phyloP scores from a whole-genome alignment of 371 early-diverging fungal genomes.

The Cokeromyces recurvatus region DNA sequence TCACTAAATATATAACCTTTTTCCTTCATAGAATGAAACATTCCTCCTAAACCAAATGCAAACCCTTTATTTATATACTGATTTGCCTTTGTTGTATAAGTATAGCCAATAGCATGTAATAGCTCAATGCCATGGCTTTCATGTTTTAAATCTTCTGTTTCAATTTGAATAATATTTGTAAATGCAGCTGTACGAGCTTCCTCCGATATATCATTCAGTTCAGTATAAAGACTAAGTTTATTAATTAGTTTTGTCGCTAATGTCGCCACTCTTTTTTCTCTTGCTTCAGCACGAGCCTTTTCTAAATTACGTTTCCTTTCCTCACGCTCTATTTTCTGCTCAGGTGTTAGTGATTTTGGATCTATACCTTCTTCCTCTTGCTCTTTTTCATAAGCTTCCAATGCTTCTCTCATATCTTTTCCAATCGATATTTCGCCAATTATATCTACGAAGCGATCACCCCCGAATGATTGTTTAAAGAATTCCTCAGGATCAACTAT shows the following conservation, averaged over 20 bases:
- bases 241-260: slow-evolving; percentile 62
- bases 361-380: slow-evolving; percentile 4
- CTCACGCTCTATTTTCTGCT: slow-evolving; percentile 60
- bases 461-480: slow-evolving; percentile 94
- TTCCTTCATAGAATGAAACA: slow-evolving; percentile 66
- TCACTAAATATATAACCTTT: slow-evolving; percentile 85
- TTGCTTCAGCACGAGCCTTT: slow-evolving; percentile 51
- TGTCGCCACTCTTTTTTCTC: slow-evolving; percentile 62
- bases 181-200: slow-evolving; percentile 48
- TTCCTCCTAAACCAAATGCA: slow-evolving; percentile 69
- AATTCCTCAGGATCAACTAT: slow-evolving; percentile 87
- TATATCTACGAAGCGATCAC: slow-evolving; percentile 89
- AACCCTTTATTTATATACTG: slow-evolving; percentile 73
- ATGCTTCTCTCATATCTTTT: slow-evolving; percentile 79
- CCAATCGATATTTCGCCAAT: slow-evolving; percentile 96
- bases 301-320: slow-evolving; percentile 24
- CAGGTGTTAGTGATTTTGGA: neutral
- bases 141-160: slow-evolving; percentile 82
- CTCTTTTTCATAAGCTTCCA: slow-evolving; percentile 58
- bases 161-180: slow-evolving; percentile 61
- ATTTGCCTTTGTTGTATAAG: slow-evolving; percentile 83
- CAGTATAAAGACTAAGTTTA: slow-evolving; percentile 74
- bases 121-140: slow-evolving; percentile 93
- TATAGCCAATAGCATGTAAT: slow-evolving; percentile 89
- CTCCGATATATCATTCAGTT: slow-evolving; percentile 48